phyloP scores from a whole-genome alignment of 371 early-diverging fungal genomes.

The Encephalitozoon hellem region DNA sequence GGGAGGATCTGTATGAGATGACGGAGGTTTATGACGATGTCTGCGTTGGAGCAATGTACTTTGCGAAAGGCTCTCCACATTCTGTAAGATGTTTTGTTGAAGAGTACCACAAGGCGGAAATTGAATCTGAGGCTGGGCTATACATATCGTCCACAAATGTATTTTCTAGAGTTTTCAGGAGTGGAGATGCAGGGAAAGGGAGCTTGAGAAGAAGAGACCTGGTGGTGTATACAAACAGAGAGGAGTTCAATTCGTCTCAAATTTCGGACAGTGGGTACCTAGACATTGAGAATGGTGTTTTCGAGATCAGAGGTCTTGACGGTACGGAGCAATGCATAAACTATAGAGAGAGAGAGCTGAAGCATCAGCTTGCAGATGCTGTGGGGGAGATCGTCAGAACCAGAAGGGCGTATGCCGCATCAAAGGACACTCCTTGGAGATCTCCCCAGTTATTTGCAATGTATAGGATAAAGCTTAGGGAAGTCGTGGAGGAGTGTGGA shows the following conservation, averaged over 20 bases:
- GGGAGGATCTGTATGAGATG: background rate
- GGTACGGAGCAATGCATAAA: background rate
- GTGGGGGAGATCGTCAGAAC: background rate
- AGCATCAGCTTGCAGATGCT: background rate
- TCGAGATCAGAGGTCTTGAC: background rate
- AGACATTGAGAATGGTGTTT: background rate
- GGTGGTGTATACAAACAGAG: background rate
- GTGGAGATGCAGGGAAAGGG: background rate
- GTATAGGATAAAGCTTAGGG: conserved; percentile 6
- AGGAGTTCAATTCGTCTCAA: background rate
- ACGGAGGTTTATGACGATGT: background rate
- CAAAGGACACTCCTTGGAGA: background rate
- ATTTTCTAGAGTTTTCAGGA: background rate
- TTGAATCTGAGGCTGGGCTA: background rate
- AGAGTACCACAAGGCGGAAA: background rate
- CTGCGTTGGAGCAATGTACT: background rate
- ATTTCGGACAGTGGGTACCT: background rate
- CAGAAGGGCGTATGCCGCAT: background rate
- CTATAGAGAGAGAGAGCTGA: background rate
- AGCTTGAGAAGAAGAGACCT: background rate
- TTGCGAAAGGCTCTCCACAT: background rate
- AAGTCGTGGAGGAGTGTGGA: background rate
- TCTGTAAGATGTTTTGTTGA: background rate
- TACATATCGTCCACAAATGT: background rate
- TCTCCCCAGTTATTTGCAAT: background rate